Evolutionary conservation across 495 filamentous ascomycete species (phyloP).

Genomic region (Aspergillus egyptiacus): DNA sequence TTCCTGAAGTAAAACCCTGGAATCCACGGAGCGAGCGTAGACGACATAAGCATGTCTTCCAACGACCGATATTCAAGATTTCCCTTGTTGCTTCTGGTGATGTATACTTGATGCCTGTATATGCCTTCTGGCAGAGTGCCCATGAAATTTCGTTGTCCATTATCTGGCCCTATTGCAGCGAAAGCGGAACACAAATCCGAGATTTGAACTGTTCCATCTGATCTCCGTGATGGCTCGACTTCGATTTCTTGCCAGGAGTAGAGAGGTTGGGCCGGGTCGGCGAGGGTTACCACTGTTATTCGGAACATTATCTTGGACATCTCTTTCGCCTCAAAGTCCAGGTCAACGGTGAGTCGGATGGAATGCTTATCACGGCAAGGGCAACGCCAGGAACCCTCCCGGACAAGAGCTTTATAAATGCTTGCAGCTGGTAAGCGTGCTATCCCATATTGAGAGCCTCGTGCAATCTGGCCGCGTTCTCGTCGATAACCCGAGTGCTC

Average conservation of each 20-base stretch:
- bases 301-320: background rate
- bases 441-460: background rate
- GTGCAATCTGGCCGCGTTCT: background rate
- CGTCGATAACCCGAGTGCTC: background rate
- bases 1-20: background rate
- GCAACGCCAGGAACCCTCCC: background rate
- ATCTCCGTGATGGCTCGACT: background rate
- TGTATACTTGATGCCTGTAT: background rate
- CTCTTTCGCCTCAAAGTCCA: background rate
- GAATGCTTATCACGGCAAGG: background rate
- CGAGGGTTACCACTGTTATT: background rate
- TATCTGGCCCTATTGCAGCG: background rate
- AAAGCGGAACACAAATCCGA: background rate
- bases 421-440: background rate
- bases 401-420: background rate
- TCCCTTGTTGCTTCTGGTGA: background rate
- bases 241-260: slow-evolving; percentile 1
- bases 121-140: background rate
- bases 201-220: background rate
- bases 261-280: background rate
- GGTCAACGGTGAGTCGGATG: background rate
- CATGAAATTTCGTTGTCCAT: background rate
- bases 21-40: background rate
- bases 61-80: background rate
- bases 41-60: background rate